Evolutionary conservation across 2,329 filamentous ascomycete genomes (phyloP).

Genomic region (Penicillium oxalicum): DNA sequence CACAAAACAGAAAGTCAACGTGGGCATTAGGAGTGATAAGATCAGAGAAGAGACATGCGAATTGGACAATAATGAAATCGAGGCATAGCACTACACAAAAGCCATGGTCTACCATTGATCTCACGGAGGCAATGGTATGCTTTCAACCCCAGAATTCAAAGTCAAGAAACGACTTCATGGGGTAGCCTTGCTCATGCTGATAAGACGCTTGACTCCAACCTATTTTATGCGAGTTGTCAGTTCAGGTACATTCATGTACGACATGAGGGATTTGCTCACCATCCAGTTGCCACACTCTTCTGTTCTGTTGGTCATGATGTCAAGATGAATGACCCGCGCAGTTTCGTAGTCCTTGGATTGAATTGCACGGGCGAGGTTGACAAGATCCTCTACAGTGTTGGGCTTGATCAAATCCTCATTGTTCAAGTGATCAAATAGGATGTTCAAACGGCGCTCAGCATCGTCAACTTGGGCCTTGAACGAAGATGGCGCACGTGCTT

Average conservation of each 20-base stretch:
- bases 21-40: slow-evolving; percentile 20
- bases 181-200: slow-evolving; percentile 20
- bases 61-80: background rate
- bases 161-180: slow-evolving; percentile 7
- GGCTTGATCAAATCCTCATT: slow-evolving; percentile 84
- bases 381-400: slow-evolving; percentile 53
- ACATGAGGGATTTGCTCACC: slow-evolving; percentile 49
- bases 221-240: slow-evolving; percentile 6
- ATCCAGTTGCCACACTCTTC: slow-evolving; percentile 84
- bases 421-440: slow-evolving; percentile 96
- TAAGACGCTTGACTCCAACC: slow-evolving; percentile 21
- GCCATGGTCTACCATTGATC: background rate
- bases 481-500: slow-evolving; percentile 73
- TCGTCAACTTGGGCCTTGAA: slow-evolving; percentile 88
- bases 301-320: slow-evolving; percentile 69
- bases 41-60: slow-evolving; percentile 11
- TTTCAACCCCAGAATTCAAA: no score
- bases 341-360: slow-evolving; percentile 63
- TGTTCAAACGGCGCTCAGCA: slow-evolving; percentile 83
- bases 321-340: slow-evolving; percentile 63
- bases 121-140: no score
- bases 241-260: background rate
- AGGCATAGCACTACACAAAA: slow-evolving; percentile 10
- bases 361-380: slow-evolving; percentile 55
- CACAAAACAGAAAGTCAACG: slow-evolving; percentile 11